Conservation (phyloP, 2,329 filamentous ascomycete genomes). For the Fusarium succisae region DNA sequence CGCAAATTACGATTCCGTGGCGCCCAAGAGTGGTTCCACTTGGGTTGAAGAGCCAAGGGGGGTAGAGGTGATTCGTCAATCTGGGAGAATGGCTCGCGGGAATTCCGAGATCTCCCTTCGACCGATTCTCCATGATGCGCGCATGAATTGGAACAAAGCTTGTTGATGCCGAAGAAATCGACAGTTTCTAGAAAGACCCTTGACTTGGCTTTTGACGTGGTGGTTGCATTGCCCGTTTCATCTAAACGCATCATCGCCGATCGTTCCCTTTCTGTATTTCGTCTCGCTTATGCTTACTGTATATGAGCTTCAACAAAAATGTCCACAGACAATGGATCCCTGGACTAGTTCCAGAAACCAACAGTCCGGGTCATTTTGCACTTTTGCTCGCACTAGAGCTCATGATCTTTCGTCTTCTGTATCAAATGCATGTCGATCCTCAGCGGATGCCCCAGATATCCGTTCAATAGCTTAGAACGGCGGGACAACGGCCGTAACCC, state of each 20-base stretch:
- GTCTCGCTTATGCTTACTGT: not conserved
- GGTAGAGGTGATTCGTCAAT: not conserved
- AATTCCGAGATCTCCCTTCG: constrained; percentile 20
- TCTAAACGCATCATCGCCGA: not conserved
- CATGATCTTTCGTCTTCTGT: not conserved
- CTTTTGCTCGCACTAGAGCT: not conserved
- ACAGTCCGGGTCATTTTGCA: not conserved
- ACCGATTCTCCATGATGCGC: not conserved
- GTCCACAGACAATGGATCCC: not conserved
- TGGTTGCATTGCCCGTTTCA: not conserved
- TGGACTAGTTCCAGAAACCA: not conserved
- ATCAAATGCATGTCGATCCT: constrained; percentile 1
- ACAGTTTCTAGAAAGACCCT: not conserved
- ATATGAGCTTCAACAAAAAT: not conserved
- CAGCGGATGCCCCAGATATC: not conserved
- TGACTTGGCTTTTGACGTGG: not conserved
- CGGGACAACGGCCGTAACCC: not conserved
- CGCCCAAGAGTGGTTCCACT: not conserved
- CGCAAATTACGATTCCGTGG: constrained; percentile 12
- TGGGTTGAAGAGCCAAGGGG: not conserved
- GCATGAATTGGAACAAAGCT: not conserved
- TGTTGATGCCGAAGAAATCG: not conserved
- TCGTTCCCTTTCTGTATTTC: not conserved
- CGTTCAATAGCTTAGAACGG: not conserved
- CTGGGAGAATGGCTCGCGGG: not conserved